Percentiles rank a stretch among this genome's conserved stretches.
These are phyloP conservation scores for Mychonastes homosphaera DNA, from an alignment of 139 green algal species.

Conservation along the genomic window DNA sequence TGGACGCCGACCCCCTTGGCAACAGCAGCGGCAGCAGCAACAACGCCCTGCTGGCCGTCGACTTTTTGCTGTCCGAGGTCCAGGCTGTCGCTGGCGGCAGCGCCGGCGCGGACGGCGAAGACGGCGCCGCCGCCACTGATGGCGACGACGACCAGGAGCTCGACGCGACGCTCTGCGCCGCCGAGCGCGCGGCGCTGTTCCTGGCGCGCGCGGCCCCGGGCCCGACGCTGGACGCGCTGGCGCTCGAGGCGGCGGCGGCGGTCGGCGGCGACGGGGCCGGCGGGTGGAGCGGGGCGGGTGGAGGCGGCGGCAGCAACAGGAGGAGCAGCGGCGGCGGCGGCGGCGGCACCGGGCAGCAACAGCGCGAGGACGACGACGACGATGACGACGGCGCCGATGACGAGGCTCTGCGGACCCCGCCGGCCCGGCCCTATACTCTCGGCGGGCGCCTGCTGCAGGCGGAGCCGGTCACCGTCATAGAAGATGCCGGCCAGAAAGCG, in stretches of 20 bases:
- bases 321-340: background rate
- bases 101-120: no score
- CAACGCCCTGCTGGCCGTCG: constrained; percentile 67
- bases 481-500: no score
- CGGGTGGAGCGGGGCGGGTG: background rate
- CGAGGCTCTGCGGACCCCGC: no score
- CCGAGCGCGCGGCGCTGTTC: constrained; percentile 73
- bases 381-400: no score
- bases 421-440: no score
- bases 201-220: constrained; percentile 63
- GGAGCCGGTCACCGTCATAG: no score
- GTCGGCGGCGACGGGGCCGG: background rate
- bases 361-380: no score
- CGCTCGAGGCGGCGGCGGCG: constrained; percentile 37
- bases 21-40: constrained; percentile 68
- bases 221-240: constrained; percentile 78
- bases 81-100: no score
- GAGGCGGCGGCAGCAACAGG: background rate
- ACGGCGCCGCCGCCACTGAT: no score
- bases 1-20: no score
- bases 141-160: no score
- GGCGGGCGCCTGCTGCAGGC: no score
- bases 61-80: constrained; percentile 73
- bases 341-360: background rate
- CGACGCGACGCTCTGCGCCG: constrained; percentile 35